A percentile compares a stretch with the other conserved stretches of the same genome.
These are phyloP conservation scores for Neurospora africana DNA, from an alignment of 495 filamentous ascomycete species.

Conservation along the genomic window DNA sequence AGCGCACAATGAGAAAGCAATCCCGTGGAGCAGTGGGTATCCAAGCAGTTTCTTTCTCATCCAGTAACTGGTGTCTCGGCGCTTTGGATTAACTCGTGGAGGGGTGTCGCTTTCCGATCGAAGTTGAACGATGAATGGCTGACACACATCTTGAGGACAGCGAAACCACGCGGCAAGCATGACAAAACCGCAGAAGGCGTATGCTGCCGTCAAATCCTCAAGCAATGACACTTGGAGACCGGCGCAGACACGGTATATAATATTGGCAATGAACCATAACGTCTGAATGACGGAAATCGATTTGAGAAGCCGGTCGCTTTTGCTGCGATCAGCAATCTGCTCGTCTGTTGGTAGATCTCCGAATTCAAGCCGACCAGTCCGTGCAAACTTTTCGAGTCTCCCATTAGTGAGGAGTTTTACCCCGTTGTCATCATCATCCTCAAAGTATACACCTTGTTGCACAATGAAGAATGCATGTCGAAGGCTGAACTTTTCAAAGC, in stretches of 20 bases:
- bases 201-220: not conserved
- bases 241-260: not conserved
- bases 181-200: not conserved
- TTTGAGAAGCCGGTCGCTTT: not conserved
- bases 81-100: too few species aligned
- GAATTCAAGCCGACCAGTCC: not conserved
- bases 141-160: not conserved
- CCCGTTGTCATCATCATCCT: too few species aligned
- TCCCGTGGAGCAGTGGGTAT: not conserved
- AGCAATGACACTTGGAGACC: not conserved
- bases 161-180: not conserved
- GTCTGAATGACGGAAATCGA: not conserved
- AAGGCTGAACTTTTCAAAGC: not conserved
- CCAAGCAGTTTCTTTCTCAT: too few species aligned
- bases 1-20: not conserved
- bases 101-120: too few species aligned
- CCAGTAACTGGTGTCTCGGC: too few species aligned
- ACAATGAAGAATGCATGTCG: not conserved
- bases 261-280: not conserved
- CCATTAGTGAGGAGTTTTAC: not conserved
- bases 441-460: too few species aligned
- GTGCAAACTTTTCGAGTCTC: not conserved
- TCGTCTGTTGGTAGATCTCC: not conserved
- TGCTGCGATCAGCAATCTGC: not conserved
- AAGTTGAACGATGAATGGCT: too few species aligned